phyloP scores from a whole-genome alignment of 139 green algal genomes.

The Pseudopediastrum boryanum region DNA sequence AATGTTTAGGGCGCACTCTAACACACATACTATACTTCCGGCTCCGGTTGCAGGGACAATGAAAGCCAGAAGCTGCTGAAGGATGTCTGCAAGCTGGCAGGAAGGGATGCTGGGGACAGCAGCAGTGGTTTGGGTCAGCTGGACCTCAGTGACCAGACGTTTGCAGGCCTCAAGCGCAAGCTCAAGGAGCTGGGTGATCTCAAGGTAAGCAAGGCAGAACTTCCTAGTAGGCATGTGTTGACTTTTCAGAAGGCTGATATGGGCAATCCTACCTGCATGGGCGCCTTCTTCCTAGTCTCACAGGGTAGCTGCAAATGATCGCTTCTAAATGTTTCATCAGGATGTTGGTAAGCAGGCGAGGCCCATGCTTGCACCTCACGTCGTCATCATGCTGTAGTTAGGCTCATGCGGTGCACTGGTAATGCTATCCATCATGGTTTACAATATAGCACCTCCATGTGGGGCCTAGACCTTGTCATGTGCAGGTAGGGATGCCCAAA shows the following conservation, averaged over 20 bases:
- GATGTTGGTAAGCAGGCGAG: no score
- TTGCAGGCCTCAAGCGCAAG: constrained; percentile 42
- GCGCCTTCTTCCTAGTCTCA: no score
- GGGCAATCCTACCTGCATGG: no score
- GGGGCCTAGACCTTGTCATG: no score
- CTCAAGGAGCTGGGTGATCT: constrained; percentile 34
- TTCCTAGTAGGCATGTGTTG: not conserved
- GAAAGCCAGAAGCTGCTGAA: constrained; percentile 32
- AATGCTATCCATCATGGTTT: no score
- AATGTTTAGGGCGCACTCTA: not conserved
- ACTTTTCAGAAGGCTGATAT: not conserved
- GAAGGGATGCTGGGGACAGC: not conserved
- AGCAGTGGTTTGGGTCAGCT: constrained; percentile 2
- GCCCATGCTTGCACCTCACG: no score
- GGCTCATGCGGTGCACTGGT: no score
- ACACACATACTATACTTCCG: not conserved
- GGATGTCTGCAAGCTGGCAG: constrained; percentile 21
- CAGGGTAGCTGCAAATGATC: no score
- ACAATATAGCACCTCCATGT: no score
- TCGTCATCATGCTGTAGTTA: no score
- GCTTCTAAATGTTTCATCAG: no score
- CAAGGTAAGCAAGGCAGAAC: constrained; percentile 36
- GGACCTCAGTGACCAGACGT: constrained; percentile 46
- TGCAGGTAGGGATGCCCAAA: no score
- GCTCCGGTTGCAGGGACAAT: constrained; percentile 18